Conservation (phyloP, 2,329 filamentous ascomycete species). For the Colletotrichum endophyticum region DNA sequence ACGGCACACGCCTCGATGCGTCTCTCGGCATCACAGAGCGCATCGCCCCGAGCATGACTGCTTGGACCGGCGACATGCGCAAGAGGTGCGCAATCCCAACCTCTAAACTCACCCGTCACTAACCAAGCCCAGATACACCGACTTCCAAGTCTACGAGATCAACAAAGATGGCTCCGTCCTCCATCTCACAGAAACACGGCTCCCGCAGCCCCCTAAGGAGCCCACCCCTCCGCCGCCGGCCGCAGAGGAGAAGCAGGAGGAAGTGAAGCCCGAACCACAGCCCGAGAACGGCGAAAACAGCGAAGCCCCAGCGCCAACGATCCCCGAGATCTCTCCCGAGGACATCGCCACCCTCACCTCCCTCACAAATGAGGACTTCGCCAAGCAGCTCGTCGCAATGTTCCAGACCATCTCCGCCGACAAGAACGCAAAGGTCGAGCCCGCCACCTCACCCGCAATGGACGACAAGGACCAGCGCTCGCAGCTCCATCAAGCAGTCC, state of each 20-base stretch:
- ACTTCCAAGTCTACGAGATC: conserved; percentile 94
- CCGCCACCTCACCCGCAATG: conserved; percentile 44
- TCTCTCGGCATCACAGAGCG: conserved; percentile 23
- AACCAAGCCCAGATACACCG: conserved; percentile 70
- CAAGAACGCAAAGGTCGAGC: conserved; percentile 32
- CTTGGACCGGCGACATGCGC: conserved; percentile 23
- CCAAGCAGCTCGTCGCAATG: conserved; percentile 45
- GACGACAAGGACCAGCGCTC: conserved; percentile 51
- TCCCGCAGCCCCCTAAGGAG: conserved; percentile 13
- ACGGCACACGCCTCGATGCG: conserved; percentile 18
- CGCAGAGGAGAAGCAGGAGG: conserved; percentile 21
- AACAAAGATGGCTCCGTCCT: conserved; percentile 75
- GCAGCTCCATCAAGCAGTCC: conserved; percentile 65
- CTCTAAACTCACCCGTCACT: background rate
- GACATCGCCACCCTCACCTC: conserved; percentile 40
- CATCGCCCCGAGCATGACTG: conserved; percentile 20
- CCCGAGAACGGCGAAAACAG: conserved; percentile 19
- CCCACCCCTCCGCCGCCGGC: background rate
- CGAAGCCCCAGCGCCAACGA: conserved; percentile 30
- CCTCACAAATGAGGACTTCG: conserved; percentile 43
- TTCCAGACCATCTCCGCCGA: conserved; percentile 38
- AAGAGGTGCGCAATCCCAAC: conserved; percentile 3
- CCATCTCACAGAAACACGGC: conserved; percentile 57
- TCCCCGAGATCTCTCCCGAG: conserved; percentile 28
- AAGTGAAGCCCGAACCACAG: conserved; percentile 7